Evolutionary conservation across 768 basidiomycete species (phyloP).

Genomic region (Lentinula raphanica): DNA sequence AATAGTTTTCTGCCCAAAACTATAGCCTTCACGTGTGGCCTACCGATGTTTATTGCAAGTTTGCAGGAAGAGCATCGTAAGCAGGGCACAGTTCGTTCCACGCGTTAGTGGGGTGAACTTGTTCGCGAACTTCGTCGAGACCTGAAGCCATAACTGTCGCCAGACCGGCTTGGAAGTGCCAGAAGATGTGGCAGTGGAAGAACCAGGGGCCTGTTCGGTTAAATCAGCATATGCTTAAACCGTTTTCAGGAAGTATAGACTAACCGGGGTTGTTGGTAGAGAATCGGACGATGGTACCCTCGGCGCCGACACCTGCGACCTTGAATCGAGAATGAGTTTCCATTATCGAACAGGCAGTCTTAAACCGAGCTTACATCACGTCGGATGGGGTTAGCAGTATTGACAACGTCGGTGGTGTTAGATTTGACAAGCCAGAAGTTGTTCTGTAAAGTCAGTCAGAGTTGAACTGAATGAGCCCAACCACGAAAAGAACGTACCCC

Average conservation of each 20-base stretch:
- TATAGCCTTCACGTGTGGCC: no score
- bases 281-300: slow-evolving; percentile 40
- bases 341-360: background rate
- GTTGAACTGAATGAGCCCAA: no score
- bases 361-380: slow-evolving; percentile 17
- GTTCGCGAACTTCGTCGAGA: slow-evolving; percentile 15
- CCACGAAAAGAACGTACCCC: slow-evolving; percentile 18
- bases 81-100: slow-evolving; percentile 24
- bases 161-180: slow-evolving; percentile 37
- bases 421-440: slow-evolving; percentile 38
- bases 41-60: background rate
- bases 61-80: slow-evolving; percentile 9
- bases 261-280: slow-evolving; percentile 49
- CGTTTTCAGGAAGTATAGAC: background rate
- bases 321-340: background rate
- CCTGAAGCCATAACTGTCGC: slow-evolving; percentile 34
- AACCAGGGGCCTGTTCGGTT: slow-evolving; percentile 19
- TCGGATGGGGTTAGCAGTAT: slow-evolving; percentile 47
- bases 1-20: background rate
- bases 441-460: slow-evolving; percentile 19
- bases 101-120: slow-evolving; percentile 13
- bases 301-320: slow-evolving; percentile 14
- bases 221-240: background rate
- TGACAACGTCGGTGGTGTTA: slow-evolving; percentile 23
- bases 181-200: slow-evolving; percentile 32